Conservation (phyloP, 1,284 basidiomycete genomes). For the Afroboletus lepidellus region DNA sequence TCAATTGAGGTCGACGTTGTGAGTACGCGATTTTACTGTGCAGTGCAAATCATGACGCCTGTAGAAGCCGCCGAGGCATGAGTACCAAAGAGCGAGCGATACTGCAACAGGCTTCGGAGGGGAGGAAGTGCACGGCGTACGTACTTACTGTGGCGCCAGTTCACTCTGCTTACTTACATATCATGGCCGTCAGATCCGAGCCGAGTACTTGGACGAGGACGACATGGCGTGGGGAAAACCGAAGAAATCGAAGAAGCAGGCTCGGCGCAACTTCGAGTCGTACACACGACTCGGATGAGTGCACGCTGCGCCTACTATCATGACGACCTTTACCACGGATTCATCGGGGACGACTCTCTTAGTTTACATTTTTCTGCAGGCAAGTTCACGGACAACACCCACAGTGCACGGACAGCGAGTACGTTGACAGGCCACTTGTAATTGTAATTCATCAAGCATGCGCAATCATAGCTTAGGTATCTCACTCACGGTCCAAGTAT, state of each 20-base stretch:
- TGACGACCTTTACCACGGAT: not conserved
- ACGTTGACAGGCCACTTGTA: not conserved
- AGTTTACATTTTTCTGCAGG: not conserved
- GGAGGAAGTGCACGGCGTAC: slow-evolving; percentile 21
- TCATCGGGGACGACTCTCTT: not conserved
- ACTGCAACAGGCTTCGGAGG: slow-evolving; percentile 20
- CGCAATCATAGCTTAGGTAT: not conserved
- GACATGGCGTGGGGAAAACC: slow-evolving; percentile 28
- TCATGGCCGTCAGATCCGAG: slow-evolving; percentile 15
- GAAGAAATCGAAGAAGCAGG: slow-evolving; percentile 10
- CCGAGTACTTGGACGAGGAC: slow-evolving; percentile 30
- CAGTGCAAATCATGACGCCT: not conserved
- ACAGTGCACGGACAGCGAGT: not conserved
- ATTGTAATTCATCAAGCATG: not conserved
- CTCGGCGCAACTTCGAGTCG: not conserved
- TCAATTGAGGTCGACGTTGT: slow-evolving; percentile 15
- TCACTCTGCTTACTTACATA: not conserved
- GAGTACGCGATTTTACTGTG: slow-evolving; percentile 1
- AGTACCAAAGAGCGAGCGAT: slow-evolving; percentile 11
- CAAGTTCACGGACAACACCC: not conserved
- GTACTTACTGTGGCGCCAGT: not conserved
- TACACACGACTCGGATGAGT: not conserved
- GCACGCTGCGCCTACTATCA: not conserved
- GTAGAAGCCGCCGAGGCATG: slow-evolving; percentile 15
- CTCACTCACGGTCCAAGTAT: not conserved